Percentiles rank a stretch among this genome's conserved stretches.
These are phyloP conservation scores for Chenopodium suecicum DNA, from an alignment of 148 eudicot genomes.

Conservation along the genomic window DNA sequence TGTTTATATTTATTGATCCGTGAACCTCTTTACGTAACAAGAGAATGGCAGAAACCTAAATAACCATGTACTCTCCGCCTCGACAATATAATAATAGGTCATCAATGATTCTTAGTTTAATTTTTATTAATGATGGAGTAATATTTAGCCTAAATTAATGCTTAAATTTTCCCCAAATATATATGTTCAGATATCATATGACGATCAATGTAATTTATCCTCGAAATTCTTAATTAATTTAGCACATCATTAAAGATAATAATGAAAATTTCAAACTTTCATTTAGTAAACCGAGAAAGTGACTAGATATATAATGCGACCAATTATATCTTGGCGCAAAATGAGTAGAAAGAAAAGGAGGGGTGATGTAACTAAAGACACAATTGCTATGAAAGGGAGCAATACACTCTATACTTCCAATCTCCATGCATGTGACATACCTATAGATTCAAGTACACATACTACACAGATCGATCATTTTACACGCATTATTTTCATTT, in stretches of 20 bases:
- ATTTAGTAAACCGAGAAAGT: not conserved
- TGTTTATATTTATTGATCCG: too few species aligned
- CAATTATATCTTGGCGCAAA: not conserved
- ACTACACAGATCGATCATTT: not conserved
- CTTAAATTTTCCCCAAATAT: too few species aligned
- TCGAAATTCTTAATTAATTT: too few species aligned
- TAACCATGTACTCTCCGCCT: not conserved
- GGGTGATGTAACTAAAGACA: not conserved
- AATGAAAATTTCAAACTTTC: too few species aligned
- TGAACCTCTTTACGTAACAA: not conserved
- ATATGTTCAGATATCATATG: too few species aligned
- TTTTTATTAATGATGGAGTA: too few species aligned
- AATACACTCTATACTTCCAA: not conserved
- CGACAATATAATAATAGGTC: not conserved
- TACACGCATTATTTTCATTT: slow-evolving; percentile 28
- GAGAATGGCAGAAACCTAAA: not conserved
- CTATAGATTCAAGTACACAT: slow-evolving; percentile 22
- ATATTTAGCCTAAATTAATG: too few species aligned
- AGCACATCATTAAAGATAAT: too few species aligned
- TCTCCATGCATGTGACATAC: slow-evolving; percentile 23
- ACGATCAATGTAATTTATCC: too few species aligned
- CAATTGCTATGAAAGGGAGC: slow-evolving; percentile 20
- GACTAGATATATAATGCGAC: not conserved
- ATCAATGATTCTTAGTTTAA: too few species aligned
- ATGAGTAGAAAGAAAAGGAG: not conserved